phyloP scores from a whole-genome alignment of 2,329 filamentous ascomycete species.

The Calonectria pseudoturangicola region DNA sequence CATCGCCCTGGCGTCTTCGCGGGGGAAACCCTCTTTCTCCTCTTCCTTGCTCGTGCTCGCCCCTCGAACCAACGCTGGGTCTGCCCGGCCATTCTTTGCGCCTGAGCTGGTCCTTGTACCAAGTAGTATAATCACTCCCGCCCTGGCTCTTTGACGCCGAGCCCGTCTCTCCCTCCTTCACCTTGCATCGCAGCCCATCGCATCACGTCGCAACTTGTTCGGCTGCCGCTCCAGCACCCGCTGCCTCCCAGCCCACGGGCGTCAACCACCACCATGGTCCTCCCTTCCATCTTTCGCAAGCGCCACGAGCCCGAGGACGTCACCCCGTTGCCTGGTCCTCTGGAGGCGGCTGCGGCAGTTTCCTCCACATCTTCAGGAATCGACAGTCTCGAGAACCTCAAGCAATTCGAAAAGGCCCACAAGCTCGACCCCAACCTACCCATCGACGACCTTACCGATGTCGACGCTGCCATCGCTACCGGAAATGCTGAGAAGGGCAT shows the following conservation, averaged over 20 bases:
- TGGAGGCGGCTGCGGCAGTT: constrained; percentile 63
- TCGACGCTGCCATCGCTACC: constrained; percentile 74
- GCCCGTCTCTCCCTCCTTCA: constrained; percentile 30
- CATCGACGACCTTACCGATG: constrained; percentile 76
- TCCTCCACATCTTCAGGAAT: constrained; percentile 63
- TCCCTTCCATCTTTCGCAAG: constrained; percentile 65
- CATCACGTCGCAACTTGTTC: constrained; percentile 29
- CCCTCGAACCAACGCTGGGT: constrained; percentile 28
- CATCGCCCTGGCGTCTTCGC: constrained; percentile 37
- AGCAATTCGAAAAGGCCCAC: constrained; percentile 76
- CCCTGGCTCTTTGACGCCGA: constrained; percentile 30
- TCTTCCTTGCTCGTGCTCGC: constrained; percentile 35
- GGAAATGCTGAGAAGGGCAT: constrained; percentile 74
- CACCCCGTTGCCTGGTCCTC: constrained; percentile 63
- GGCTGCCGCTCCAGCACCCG: constrained; percentile 21
- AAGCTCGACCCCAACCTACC: constrained; percentile 79
- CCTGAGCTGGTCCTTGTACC: constrained; percentile 36
- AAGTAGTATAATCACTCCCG: constrained; percentile 37
- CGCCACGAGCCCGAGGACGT: constrained; percentile 67
- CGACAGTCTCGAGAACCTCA: constrained; percentile 68
- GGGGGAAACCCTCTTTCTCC: constrained; percentile 34
- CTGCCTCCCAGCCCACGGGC: constrained; percentile 33
- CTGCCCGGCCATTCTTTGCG: constrained; percentile 33
- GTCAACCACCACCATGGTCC: constrained; percentile 54
- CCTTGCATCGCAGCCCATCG: constrained; percentile 36